These are phyloP conservation scores for Ramularia endophylla DNA, from an alignment of 2,329 filamentous ascomycete species.

Conservation along the genomic window DNA sequence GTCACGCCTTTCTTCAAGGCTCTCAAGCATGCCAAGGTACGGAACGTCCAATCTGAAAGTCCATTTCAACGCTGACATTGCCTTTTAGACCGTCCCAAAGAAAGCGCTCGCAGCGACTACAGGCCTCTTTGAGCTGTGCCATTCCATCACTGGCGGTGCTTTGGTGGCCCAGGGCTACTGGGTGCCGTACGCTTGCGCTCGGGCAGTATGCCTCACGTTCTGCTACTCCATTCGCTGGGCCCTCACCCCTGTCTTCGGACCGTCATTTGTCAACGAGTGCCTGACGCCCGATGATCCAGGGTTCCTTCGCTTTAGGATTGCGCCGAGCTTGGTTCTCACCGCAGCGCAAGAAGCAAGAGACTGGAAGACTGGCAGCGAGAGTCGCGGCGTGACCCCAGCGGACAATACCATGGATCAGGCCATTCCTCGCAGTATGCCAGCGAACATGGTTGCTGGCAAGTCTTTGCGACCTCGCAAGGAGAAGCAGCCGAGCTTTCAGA, in stretches of 20 bases:
- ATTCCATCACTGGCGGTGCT: slow-evolving; percentile 91
- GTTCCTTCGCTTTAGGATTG: slow-evolving; percentile 44
- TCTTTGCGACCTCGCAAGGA: slow-evolving; percentile 9
- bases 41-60: slow-evolving; percentile 15
- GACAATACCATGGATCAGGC: slow-evolving; percentile 2
- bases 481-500: slow-evolving; percentile 18
- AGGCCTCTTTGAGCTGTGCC: slow-evolving; percentile 80
- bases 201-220: slow-evolving; percentile 82
- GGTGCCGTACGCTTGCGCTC: slow-evolving; percentile 87
- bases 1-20: slow-evolving; percentile 96
- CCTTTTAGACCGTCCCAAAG: slow-evolving; percentile 69
- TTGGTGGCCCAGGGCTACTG: slow-evolving; percentile 94
- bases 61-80: slow-evolving; percentile 3
- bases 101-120: slow-evolving; percentile 67
- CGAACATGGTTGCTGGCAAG: slow-evolving; percentile 2
- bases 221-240: slow-evolving; percentile 79
- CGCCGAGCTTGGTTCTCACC: slow-evolving; percentile 33
- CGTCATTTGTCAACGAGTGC: slow-evolving; percentile 70
- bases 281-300: slow-evolving; percentile 55
- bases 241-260: slow-evolving; percentile 84
- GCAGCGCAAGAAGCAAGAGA: slow-evolving; percentile 33
- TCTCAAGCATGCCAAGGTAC: slow-evolving; percentile 77
- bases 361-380: slow-evolving; percentile 25
- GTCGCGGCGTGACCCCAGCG: slow-evolving; percentile 12
- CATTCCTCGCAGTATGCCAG: slow-evolving; percentile 18